A percentile compares a stretch with the other conserved stretches of the same genome.
Evolutionary conservation across 306 rosid species (phyloP).

Genomic region (Trifolium subterraneum): DNA sequence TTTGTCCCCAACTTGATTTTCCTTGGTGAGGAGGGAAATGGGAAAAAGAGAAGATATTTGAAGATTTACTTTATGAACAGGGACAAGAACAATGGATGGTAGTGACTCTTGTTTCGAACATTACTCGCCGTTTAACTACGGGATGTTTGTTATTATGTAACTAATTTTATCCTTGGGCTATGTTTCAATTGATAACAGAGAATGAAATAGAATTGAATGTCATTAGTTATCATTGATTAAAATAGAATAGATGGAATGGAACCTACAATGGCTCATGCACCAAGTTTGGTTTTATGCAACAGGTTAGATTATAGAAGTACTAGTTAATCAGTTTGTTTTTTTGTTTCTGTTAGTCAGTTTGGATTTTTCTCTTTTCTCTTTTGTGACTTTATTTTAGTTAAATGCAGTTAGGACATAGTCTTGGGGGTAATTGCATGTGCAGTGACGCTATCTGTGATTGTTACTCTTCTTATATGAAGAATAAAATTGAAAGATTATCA

Average conservation of each 20-base stretch:
- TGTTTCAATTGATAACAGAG: slow-evolving; percentile 21
- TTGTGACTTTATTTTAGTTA: no score
- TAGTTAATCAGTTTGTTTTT: no score
- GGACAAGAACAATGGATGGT: slow-evolving; percentile 7
- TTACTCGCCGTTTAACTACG: slow-evolving; percentile 1
- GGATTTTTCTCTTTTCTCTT: no score
- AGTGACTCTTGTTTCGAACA: slow-evolving; percentile 3
- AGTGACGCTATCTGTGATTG: no score
- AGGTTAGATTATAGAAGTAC: no score
- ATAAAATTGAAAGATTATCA: no score
- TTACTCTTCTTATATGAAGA: no score
- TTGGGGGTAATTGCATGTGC: no score
- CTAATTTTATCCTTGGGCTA: not conserved
- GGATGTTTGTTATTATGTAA: slow-evolving; percentile 14
- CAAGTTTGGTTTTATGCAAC: no score
- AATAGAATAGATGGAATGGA: slow-evolving; percentile 2
- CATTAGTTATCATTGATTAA: slow-evolving; percentile 21
- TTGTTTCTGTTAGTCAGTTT: no score
- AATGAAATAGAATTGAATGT: slow-evolving; percentile 22
- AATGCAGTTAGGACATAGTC: no score
- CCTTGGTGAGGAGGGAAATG: not conserved
- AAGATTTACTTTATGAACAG: slow-evolving; percentile 36
- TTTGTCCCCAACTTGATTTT: slow-evolving; percentile 28
- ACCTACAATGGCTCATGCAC: no score
- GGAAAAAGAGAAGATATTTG: slow-evolving; percentile 10